These are phyloP conservation scores for Setaria italica DNA, from an alignment of 202 grass and related monocot species.

Conservation along the genomic window DNA sequence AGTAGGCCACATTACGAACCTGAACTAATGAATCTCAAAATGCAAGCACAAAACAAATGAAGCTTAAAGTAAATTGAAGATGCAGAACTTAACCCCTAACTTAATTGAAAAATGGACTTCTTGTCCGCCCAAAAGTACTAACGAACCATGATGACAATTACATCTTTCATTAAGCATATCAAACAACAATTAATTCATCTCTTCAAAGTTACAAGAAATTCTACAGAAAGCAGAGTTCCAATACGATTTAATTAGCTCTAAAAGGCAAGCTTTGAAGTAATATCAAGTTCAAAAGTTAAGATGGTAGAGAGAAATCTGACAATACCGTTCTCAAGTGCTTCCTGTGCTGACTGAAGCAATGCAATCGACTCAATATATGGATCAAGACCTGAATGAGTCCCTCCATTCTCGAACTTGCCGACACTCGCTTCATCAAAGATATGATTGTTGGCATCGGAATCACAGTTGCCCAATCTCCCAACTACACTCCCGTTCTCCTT, in stretches of 20 bases:
- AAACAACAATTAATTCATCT: slow-evolving; percentile 8
- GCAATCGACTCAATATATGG: slow-evolving; percentile 52
- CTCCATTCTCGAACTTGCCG: slow-evolving; percentile 54
- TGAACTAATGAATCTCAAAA: slow-evolving; percentile 5
- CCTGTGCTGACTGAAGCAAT: slow-evolving; percentile 62
- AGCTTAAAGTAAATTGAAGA: not conserved
- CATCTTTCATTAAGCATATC: slow-evolving; percentile 21
- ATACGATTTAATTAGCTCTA: not conserved
- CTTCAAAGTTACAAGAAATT: not conserved
- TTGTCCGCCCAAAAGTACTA: not conserved
- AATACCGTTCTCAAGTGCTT: slow-evolving; percentile 81
- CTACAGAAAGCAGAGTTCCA: not conserved
- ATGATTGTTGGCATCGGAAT: slow-evolving; percentile 43
- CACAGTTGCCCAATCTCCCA: slow-evolving; percentile 51
- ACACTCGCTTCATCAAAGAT: slow-evolving; percentile 42
- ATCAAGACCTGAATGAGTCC: slow-evolving; percentile 52
- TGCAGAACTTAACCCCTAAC: not conserved
- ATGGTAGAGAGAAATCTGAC: slow-evolving; percentile 1
- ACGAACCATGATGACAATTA: not conserved
- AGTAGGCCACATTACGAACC: slow-evolving; percentile 10
- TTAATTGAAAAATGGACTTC: slow-evolving; percentile 1
- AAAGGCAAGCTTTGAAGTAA: not conserved
- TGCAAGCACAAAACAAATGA: not conserved
- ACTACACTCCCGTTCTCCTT: slow-evolving; percentile 59
- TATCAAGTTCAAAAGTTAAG: not conserved